Conservation (phyloP, 441 rosid species). For the Rhodomyrtus psidioides region DNA sequence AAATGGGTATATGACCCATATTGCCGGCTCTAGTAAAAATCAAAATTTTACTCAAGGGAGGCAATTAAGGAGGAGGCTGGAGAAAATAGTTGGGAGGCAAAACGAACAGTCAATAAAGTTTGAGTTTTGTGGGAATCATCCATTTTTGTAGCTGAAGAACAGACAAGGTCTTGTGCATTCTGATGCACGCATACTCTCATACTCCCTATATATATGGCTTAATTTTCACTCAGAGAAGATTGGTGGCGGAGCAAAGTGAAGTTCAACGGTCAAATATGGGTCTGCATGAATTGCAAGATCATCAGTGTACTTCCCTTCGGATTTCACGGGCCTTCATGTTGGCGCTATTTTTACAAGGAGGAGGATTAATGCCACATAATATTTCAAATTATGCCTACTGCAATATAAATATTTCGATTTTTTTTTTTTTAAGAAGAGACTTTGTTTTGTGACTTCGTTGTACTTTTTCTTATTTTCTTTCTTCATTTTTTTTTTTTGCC, state of each 20-base stretch:
- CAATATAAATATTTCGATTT: too few relatives aligned
- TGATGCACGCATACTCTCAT: background rate
- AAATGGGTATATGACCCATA: too few relatives aligned
- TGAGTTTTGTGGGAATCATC: background rate
- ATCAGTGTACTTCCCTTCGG: background rate
- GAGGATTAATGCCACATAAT: too few relatives aligned
- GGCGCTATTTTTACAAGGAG: background rate
- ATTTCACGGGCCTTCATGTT: background rate
- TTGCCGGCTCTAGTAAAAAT: too few relatives aligned
- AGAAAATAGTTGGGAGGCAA: constrained; percentile 18
- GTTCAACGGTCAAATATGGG: background rate
- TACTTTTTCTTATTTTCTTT: too few relatives aligned
- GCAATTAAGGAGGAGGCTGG: too few relatives aligned
- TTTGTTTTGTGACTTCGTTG: background rate
- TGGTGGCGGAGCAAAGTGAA: background rate
- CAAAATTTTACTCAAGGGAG: too few relatives aligned
- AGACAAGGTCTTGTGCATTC: constrained; percentile 24
- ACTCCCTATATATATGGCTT: too few relatives aligned
- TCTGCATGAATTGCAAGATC: background rate
- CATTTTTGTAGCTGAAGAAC: constrained; percentile 17
- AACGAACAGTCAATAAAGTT: constrained; percentile 14
- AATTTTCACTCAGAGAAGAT: background rate
- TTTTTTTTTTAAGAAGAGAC: background rate
- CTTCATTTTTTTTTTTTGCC: too few relatives aligned
- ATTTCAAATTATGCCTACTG: too few relatives aligned